phyloP scores from a whole-genome alignment of 495 filamentous ascomycete genomes.

The Penicillium malachiteum region DNA sequence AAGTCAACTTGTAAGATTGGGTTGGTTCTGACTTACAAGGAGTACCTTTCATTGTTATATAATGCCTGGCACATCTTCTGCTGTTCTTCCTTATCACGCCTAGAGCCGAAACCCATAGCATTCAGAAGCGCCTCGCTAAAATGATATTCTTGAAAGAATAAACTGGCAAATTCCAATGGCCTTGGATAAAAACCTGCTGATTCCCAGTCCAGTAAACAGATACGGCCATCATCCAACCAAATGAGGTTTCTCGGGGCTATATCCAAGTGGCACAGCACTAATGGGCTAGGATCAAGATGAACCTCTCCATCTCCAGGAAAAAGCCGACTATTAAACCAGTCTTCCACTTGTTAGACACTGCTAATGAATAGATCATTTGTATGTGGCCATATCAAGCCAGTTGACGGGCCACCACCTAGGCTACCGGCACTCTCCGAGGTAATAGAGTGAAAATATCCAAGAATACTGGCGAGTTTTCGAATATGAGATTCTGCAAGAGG shows the following conservation, averaged over 20 bases:
- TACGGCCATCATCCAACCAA: conserved; percentile 10
- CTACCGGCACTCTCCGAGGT: background rate
- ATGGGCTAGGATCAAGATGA: conserved; percentile 3
- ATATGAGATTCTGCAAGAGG: conserved; percentile 5
- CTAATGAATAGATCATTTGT: conserved; percentile 6
- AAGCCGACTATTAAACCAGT: conserved; percentile 14
- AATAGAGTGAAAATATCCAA: conserved; percentile 6
- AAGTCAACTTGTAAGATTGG: background rate
- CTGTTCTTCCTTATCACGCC: background rate
- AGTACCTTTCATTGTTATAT: conserved; percentile 7
- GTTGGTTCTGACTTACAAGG: conserved; percentile 5
- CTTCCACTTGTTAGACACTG: conserved; percentile 7
- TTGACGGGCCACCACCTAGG: conserved; percentile 4
- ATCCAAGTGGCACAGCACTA: conserved; percentile 16
- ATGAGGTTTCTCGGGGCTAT: conserved; percentile 13
- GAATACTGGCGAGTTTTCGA: conserved; percentile 2
- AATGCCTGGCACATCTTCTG: conserved; percentile 6
- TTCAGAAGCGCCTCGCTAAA: conserved; percentile 3
- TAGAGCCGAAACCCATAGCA: conserved; percentile 3
- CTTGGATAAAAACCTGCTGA: conserved; percentile 16
- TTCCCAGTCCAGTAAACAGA: conserved; percentile 15
- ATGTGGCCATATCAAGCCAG: conserved; percentile 2
- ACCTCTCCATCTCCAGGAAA: conserved; percentile 4
- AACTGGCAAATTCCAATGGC: conserved; percentile 6
- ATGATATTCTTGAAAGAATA: conserved; percentile 8